Percentiles rank a stretch among this genome's conserved stretches.
Evolutionary conservation across 2,329 filamentous ascomycete species (phyloP).

Genomic region (Thelonectria discophora): DNA sequence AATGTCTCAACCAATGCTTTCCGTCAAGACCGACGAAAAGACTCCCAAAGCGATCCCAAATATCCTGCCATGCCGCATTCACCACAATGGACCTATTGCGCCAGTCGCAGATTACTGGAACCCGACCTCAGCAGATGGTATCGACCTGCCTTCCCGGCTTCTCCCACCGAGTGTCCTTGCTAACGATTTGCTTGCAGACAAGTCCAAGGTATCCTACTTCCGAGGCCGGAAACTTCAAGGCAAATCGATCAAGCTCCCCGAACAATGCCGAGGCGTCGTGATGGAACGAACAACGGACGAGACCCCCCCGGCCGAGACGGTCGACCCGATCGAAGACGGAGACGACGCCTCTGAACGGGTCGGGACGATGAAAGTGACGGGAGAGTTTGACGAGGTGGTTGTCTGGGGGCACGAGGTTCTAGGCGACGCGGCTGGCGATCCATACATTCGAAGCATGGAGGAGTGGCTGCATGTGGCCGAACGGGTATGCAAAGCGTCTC

Average conservation of each 20-base stretch:
- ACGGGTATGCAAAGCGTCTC: constrained; percentile 57
- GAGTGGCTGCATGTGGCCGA: constrained; percentile 84
- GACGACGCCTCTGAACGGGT: constrained; percentile 52
- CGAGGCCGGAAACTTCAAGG: constrained; percentile 83
- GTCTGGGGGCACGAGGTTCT: constrained; percentile 85
- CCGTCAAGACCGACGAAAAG: constrained; percentile 44
- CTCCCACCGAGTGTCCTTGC: not conserved
- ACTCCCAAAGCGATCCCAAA: constrained; percentile 65
- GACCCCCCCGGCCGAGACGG: constrained; percentile 46
- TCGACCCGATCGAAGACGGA: constrained; percentile 55
- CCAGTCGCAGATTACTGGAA: constrained; percentile 75
- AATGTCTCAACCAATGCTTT: constrained; percentile 57
- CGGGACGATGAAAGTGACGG: constrained; percentile 68
- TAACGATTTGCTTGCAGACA: constrained; percentile 51
- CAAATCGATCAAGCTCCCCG: constrained; percentile 70
- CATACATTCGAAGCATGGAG: constrained; percentile 76
- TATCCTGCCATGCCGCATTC: constrained; percentile 81
- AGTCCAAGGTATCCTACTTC: constrained; percentile 70
- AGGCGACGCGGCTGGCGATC: constrained; percentile 69
- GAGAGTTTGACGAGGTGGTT: constrained; percentile 76
- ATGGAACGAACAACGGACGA: constrained; percentile 53
- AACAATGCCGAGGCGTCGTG: constrained; percentile 74
- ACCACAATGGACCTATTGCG: constrained; percentile 78
- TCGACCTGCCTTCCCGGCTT: not conserved
- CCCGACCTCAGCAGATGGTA: constrained; percentile 60